A percentile compares a stretch with the other conserved stretches of the same genome.
Evolutionary conservation across 495 filamentous ascomycete genomes (phyloP).

Genomic region (Neurospora sp.): DNA sequence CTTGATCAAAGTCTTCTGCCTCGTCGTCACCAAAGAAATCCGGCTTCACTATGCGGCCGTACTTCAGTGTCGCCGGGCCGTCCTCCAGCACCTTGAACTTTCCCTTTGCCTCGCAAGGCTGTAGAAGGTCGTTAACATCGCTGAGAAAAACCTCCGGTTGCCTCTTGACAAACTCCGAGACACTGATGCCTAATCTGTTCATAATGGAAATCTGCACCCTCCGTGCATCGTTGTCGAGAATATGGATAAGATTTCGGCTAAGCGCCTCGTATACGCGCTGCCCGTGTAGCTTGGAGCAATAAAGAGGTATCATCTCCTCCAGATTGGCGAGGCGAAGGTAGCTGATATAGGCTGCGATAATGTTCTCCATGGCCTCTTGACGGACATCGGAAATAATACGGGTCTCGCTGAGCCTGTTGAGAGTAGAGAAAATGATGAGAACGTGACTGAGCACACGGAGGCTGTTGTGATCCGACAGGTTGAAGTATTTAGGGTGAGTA

Average conservation of each 20-base stretch:
- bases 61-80: constrained; percentile 32
- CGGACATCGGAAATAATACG: constrained; percentile 13
- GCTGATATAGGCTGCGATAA: constrained; percentile 73
- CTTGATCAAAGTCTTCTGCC: constrained; percentile 33
- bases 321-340: constrained; percentile 59
- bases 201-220: constrained; percentile 53
- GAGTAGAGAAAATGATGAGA: constrained; percentile 33
- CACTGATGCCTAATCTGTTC: constrained; percentile 42
- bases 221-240: constrained; percentile 34
- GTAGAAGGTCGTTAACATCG: constrained; percentile 23
- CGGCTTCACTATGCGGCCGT: constrained; percentile 42
- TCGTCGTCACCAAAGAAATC: constrained; percentile 54
- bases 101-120: constrained; percentile 22
- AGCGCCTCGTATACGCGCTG: constrained; percentile 38
- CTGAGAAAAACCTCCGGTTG: constrained; percentile 48
- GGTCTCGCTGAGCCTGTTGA: constrained; percentile 41
- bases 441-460: constrained; percentile 56
- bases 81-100: constrained; percentile 42
- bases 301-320: constrained; percentile 69
- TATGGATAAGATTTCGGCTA: constrained; percentile 46
- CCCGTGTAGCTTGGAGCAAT: constrained; percentile 63
- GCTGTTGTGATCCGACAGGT: constrained; percentile 42
- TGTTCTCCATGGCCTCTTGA: constrained; percentile 43
- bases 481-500: constrained; percentile 33
- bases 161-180: constrained; percentile 36